Conservation (phyloP, 345 rosid species). For the Iberis pinnata region DNA sequence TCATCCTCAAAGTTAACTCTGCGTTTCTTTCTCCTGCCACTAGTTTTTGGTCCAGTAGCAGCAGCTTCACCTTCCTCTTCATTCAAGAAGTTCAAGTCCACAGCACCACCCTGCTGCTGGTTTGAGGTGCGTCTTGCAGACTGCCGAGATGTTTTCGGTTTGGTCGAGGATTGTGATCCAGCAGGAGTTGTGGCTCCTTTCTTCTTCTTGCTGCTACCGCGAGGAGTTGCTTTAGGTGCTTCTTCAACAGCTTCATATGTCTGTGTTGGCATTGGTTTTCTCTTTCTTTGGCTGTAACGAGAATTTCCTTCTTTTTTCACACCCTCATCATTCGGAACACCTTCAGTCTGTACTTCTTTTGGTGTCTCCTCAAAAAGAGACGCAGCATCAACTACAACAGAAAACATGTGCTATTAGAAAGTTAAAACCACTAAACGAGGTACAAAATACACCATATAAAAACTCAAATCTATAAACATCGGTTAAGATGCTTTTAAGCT, state of each 20-base stretch:
- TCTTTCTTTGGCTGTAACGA: constrained; percentile 31
- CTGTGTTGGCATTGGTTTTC: constrained; percentile 32
- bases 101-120: constrained; percentile 28
- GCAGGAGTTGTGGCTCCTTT: constrained; percentile 24
- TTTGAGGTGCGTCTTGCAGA: constrained; percentile 18
- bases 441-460: too few relatives aligned
- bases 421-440: background rate
- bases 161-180: constrained; percentile 19
- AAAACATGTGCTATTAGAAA: background rate
- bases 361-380: constrained; percentile 34
- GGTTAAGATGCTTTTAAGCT: too few relatives aligned
- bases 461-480: too few relatives aligned
- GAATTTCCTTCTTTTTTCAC: constrained; percentile 26
- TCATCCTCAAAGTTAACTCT: constrained; percentile 21
- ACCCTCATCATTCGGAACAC: background rate
- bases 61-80: constrained; percentile 24
- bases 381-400: constrained; percentile 27
- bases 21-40: constrained; percentile 26
- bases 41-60: constrained; percentile 20
- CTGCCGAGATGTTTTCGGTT: constrained; percentile 32
- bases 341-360: constrained; percentile 17
- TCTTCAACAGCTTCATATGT: constrained; percentile 3
- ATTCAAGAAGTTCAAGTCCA: constrained; percentile 21
- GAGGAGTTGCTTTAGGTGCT: constrained; percentile 25
- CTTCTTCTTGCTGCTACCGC: constrained; percentile 33